phyloP scores from a whole-genome alignment of 179 eudicot genomes.

The Camellia oleifera region DNA sequence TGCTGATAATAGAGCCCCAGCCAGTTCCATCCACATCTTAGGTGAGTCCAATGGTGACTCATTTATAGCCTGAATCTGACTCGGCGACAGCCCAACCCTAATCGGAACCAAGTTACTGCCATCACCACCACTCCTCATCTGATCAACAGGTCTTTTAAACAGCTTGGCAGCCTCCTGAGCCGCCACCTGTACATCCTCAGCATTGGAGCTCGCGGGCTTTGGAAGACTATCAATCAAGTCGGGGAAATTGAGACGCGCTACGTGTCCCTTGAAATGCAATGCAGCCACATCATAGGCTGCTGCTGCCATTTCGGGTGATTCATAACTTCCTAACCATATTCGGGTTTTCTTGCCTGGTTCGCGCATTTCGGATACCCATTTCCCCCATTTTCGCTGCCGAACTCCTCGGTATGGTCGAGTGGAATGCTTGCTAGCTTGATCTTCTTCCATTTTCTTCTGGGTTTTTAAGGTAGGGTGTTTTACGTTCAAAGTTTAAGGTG shows the following conservation, averaged over 20 bases:
- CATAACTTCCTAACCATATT: constrained; percentile 26
- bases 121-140: not conserved
- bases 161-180: constrained; percentile 37
- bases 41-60: constrained; percentile 47
- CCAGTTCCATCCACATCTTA: constrained; percentile 25
- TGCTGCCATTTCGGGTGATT: constrained; percentile 25
- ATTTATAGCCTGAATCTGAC: constrained; percentile 48
- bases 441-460: too few relatives aligned
- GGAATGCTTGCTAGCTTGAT: too few relatives aligned
- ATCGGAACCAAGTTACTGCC: not conserved
- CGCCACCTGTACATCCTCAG: constrained; percentile 47
- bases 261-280: constrained; percentile 15
- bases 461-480: too few relatives aligned
- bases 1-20: not conserved
- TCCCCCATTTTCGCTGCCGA: constrained; percentile 31
- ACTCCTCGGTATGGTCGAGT: constrained; percentile 14
- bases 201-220: constrained; percentile 30
- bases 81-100: constrained; percentile 40
- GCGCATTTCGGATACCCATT: constrained; percentile 32
- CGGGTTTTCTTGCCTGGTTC: constrained; percentile 23
- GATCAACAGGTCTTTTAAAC: not conserved
- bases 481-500: too few relatives aligned
- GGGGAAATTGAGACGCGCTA: constrained; percentile 48
- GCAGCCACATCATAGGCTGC: constrained; percentile 24
- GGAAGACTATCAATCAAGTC: constrained; percentile 25